A percentile compares a stretch with the other conserved stretches of the same genome.
Conservation (phyloP, 2,329 filamentous ascomycete species). For the Emergomyces pasteurianus region DNA sequence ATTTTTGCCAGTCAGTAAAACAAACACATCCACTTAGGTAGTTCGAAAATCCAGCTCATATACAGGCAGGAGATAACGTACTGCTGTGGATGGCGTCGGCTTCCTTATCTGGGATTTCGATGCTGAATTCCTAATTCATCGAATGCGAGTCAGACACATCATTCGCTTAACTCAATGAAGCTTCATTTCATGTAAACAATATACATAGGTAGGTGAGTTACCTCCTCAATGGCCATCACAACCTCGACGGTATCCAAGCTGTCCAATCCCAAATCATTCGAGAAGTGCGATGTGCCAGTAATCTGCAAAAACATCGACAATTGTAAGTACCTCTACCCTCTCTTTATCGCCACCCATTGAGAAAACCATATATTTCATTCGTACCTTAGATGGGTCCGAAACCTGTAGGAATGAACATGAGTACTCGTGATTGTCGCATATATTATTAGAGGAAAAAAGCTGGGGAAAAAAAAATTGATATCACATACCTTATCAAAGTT, state of each 20-base stretch:
- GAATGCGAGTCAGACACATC: background rate
- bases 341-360: background rate
- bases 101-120: constrained; percentile 97
- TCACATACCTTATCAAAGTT: constrained; percentile 87
- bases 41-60: background rate
- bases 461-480: background rate
- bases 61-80: constrained; percentile 39
- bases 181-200: background rate
- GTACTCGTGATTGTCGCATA: background rate
- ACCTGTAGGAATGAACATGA: constrained; percentile 18
- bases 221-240: constrained; percentile 99
- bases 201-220: constrained; percentile 26
- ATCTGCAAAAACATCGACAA: constrained; percentile 47
- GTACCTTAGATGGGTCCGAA: constrained; percentile 46
- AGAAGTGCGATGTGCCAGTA: constrained; percentile 73
- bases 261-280: constrained; percentile 93
- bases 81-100: constrained; percentile 88
- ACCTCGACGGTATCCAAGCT: constrained; percentile 98
- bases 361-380: background rate
- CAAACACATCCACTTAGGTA: background rate
- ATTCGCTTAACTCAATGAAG: background rate
- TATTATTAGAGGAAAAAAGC: background rate
- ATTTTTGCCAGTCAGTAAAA: constrained; percentile 17
- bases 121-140: constrained; percentile 59
- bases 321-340: constrained; percentile 3